Evolutionary conservation across 176 grass and related monocot genomes (phyloP).

Genomic region (Aegilops sharonensis): DNA sequence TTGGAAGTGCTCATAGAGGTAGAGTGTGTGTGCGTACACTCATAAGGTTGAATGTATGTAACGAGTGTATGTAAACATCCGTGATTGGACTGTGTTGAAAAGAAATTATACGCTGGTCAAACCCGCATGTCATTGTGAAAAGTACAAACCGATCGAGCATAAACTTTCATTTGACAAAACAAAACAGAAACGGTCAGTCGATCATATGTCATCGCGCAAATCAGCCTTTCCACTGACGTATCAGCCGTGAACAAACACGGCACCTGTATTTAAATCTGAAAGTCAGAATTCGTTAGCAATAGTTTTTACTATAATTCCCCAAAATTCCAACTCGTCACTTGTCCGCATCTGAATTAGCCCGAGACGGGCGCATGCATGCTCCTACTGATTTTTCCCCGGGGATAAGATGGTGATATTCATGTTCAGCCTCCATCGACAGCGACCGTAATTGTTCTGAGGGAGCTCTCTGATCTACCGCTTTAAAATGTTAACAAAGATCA

Average conservation of each 20-base stretch:
- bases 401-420: conserved; percentile 35
- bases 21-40: too few species aligned
- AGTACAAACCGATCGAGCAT: neutral
- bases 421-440: neutral
- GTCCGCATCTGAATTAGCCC: neutral
- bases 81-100: too few species aligned
- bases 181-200: neutral
- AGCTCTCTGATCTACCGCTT: neutral
- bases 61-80: too few species aligned
- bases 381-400: neutral
- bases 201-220: neutral
- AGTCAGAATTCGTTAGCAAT: neutral
- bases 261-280: neutral
- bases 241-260: neutral
- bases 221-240: neutral
- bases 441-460: neutral
- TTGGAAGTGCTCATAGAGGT: too few species aligned
- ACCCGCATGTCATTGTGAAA: neutral
- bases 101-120: neutral
- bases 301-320: neutral
- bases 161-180: too few species aligned
- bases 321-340: neutral
- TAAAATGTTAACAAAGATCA: neutral
- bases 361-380: neutral
- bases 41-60: too few species aligned